phyloP scores from a whole-genome alignment of 2,329 filamentous ascomycete genomes.

The Ophiognomonia clavigignenti-juglandacearum region DNA sequence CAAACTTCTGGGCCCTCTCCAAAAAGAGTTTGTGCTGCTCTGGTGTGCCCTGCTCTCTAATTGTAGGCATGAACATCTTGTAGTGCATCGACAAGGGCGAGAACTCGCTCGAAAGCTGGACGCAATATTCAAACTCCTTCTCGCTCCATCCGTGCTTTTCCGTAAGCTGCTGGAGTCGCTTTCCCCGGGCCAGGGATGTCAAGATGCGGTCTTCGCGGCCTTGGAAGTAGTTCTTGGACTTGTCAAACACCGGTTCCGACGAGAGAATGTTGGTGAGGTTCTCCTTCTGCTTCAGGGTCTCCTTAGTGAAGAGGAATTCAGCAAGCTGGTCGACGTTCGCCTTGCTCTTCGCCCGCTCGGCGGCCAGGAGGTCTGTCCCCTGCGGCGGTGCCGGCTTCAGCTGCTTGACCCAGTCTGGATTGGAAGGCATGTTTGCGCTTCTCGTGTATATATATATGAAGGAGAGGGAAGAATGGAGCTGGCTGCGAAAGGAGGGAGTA shows the following conservation, averaged over 20 bases:
- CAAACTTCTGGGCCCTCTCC: conserved; percentile 61
- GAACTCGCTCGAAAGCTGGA: conserved; percentile 67
- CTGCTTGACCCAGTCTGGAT: conserved; percentile 24
- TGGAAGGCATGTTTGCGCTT: conserved; percentile 10
- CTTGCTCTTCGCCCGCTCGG: conserved; percentile 63
- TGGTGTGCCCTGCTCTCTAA: conserved; percentile 65
- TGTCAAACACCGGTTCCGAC: conserved; percentile 68
- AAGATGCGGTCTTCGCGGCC: conserved; percentile 66
- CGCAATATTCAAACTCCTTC: conserved; percentile 60
- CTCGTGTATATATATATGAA: background rate
- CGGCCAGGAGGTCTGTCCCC: conserved; percentile 62
- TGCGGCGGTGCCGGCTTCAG: conserved; percentile 52
- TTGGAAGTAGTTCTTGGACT: conserved; percentile 71
- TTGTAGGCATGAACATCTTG: conserved; percentile 47
- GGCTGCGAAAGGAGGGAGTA: background rate
- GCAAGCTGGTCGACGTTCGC: conserved; percentile 64
- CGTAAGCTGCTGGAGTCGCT: conserved; percentile 63
- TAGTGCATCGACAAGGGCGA: conserved; percentile 71
- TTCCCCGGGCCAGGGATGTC: conserved; percentile 63
- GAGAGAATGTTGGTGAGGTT: conserved; percentile 60
- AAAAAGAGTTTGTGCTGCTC: conserved; percentile 72
- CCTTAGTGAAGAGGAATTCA: conserved; percentile 64
- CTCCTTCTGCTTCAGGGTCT: conserved; percentile 55
- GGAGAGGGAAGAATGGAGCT: no score
- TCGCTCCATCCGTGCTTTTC: conserved; percentile 62